Conservation (phyloP, 2,329 filamentous ascomycete genomes). For the Cryoendolithus antarcticus region DNA sequence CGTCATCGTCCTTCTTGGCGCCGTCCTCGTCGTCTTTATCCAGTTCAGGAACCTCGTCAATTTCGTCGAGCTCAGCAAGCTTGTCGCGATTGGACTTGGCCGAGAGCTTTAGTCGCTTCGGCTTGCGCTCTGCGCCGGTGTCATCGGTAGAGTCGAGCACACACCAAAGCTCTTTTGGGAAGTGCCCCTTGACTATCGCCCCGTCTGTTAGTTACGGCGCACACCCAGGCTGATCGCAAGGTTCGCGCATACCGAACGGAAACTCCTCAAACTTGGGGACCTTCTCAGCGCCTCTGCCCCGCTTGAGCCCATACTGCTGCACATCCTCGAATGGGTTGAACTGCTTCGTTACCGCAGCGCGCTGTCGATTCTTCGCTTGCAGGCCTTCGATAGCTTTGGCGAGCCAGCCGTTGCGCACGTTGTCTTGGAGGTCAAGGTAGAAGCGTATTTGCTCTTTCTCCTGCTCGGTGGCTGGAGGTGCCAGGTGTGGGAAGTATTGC, state of each 20-base stretch:
- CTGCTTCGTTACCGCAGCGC: conserved; percentile 2
- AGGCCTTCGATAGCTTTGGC: conserved; percentile 2
- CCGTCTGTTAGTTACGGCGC: not conserved
- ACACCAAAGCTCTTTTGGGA: conserved; percentile 5
- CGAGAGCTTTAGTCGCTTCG: conserved; percentile 1
- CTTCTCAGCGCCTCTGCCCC: not conserved
- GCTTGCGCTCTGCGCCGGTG: conserved; percentile 1
- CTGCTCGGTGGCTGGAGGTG: conserved; percentile 2
- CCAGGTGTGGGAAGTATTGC: conserved; percentile 5
- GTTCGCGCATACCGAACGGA: conserved; percentile 2
- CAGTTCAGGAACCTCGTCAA: conserved; percentile 2
- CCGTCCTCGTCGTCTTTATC: conserved; percentile 4
- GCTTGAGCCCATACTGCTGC: conserved; percentile 3
- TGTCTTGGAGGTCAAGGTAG: conserved; percentile 2
- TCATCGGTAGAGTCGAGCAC: conserved; percentile 2
- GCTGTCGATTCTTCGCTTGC: conserved; percentile 2
- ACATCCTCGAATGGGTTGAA: conserved; percentile 4
- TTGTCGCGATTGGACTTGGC: conserved; percentile 4
- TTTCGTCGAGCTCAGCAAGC: conserved; percentile 4
- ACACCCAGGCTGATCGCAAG: not conserved
- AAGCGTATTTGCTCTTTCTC: conserved; percentile 2
- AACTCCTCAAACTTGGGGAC: conserved; percentile 2
- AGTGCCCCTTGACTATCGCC: conserved; percentile 5
- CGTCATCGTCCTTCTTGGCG: conserved; percentile 4
- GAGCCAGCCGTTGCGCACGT: conserved; percentile 4